Evolutionary conservation across 1,284 basidiomycete genomes (phyloP).

Genomic region (Tylopilus sp.): DNA sequence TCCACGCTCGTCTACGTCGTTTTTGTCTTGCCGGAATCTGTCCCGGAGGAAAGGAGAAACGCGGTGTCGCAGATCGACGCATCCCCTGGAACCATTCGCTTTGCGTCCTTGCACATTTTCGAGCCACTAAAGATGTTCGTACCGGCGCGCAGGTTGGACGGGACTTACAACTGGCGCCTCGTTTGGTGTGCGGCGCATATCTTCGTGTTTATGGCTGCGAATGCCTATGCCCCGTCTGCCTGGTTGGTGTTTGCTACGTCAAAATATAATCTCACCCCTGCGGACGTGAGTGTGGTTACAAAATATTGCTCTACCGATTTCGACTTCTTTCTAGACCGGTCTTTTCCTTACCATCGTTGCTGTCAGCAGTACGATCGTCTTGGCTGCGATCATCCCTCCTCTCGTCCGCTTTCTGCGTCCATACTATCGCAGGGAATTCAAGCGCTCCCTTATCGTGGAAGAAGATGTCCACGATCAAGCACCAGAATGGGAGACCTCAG

Average conservation of each 20-base stretch:
- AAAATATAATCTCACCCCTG: slow-evolving; percentile 22
- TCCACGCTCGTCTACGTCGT: slow-evolving; percentile 19
- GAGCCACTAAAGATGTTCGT: slow-evolving; percentile 26
- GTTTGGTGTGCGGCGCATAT: slow-evolving; percentile 25
- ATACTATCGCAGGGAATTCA: slow-evolving; percentile 10
- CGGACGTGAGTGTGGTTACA: slow-evolving; percentile 23
- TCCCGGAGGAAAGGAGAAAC: slow-evolving; percentile 25
- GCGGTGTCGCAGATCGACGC: slow-evolving; percentile 10
- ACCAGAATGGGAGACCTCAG: slow-evolving; percentile 18
- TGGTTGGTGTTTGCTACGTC: slow-evolving; percentile 28
- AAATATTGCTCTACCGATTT: no score
- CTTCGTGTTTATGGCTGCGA: slow-evolving; percentile 19
- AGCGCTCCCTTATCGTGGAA: neutral
- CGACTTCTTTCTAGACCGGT: slow-evolving; percentile 26
- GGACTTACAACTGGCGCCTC: slow-evolving; percentile 32
- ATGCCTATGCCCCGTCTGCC: slow-evolving; percentile 11
- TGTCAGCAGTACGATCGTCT: slow-evolving; percentile 8
- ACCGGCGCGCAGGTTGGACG: slow-evolving; percentile 21
- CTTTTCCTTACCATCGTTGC: slow-evolving; percentile 12
- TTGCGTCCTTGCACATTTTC: slow-evolving; percentile 8
- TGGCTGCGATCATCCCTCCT: slow-evolving; percentile 15
- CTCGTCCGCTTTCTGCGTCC: slow-evolving; percentile 20
- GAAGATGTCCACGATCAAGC: neutral
- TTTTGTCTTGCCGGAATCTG: slow-evolving; percentile 33
- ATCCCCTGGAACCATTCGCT: neutral